Percentiles rank a stretch among this genome's conserved stretches.
These are phyloP conservation scores for Berberis thunbergii DNA, from an alignment of 164 flowering plant genomes.

Conservation along the genomic window DNA sequence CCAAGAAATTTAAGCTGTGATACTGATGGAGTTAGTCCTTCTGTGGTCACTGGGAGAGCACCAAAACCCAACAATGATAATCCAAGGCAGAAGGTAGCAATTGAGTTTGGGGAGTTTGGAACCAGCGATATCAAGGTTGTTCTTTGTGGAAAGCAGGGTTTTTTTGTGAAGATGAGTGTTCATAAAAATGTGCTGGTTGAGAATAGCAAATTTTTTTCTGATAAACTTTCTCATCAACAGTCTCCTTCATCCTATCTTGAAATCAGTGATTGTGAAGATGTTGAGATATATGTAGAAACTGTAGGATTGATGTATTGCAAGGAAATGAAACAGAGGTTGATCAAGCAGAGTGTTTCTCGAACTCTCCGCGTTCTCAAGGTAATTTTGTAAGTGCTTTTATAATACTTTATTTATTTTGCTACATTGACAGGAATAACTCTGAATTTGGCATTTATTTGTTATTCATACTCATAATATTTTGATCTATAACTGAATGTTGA, in stretches of 20 bases:
- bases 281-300: constrained; percentile 86
- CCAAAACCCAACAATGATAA: constrained; percentile 47
- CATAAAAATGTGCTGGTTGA: constrained; percentile 58
- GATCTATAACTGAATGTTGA: not conserved
- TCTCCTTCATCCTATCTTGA: constrained; percentile 43
- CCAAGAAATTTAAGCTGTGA: constrained; percentile 28
- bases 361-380: constrained; percentile 94
- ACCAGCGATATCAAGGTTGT: constrained; percentile 76
- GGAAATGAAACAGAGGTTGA: constrained; percentile 76
- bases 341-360: constrained; percentile 78
- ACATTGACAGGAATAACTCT: too few relatives aligned
- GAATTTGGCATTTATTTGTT: not conserved
- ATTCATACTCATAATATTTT: not conserved
- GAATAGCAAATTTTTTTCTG: constrained; percentile 57
- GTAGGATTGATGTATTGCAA: constrained; percentile 93
- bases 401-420: too few relatives aligned
- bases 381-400: constrained; percentile 1
- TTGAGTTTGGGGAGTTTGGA: constrained; percentile 90
- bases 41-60: constrained; percentile 37
- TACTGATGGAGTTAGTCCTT: constrained; percentile 17
- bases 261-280: constrained; percentile 81
- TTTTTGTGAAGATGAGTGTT: constrained; percentile 77
- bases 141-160: constrained; percentile 76
- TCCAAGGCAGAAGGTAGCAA: constrained; percentile 65
- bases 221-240: constrained; percentile 42